phyloP scores from a whole-genome alignment of 768 basidiomycete genomes.

The Tylopilus rubrobrunneus region DNA sequence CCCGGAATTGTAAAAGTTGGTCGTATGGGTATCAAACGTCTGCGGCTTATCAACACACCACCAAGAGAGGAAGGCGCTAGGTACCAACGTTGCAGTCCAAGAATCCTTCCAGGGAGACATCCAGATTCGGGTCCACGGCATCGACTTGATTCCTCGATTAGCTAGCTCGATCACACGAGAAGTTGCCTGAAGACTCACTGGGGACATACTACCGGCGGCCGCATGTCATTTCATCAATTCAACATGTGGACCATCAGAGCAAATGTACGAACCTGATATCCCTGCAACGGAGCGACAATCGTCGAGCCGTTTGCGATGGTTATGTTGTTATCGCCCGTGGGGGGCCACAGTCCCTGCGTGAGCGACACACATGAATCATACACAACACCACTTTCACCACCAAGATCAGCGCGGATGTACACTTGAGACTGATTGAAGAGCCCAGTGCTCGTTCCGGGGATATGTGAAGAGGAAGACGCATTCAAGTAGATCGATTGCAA shows the following conservation, averaged over 20 bases:
- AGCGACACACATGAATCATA: slow-evolving; percentile 63
- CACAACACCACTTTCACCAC: slow-evolving; percentile 66
- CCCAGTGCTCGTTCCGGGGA: slow-evolving; percentile 36
- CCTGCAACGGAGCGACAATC: slow-evolving; percentile 54
- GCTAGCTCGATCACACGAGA: not conserved
- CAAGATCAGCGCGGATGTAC: slow-evolving; percentile 59
- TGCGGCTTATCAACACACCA: slow-evolving; percentile 17
- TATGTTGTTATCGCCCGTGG: slow-evolving; percentile 40
- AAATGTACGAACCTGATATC: slow-evolving; percentile 52
- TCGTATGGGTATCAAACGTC: slow-evolving; percentile 47
- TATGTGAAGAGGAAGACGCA: slow-evolving; percentile 47
- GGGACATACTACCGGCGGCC: slow-evolving; percentile 35
- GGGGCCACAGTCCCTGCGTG: slow-evolving; percentile 66
- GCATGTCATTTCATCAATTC: not conserved
- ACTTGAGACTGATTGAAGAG: slow-evolving; percentile 39
- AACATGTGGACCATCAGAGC: slow-evolving; percentile 3
- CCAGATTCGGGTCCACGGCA: slow-evolving; percentile 57
- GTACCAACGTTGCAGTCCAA: slow-evolving; percentile 52
- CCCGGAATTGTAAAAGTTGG: slow-evolving; percentile 51
- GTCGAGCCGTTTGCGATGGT: slow-evolving; percentile 65
- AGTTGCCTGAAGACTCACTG: slow-evolving; percentile 27
- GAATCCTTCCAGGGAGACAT: slow-evolving; percentile 64
- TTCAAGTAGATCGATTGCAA: slow-evolving; percentile 55
- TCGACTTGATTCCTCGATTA: slow-evolving; percentile 42
- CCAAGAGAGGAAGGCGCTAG: not conserved